A percentile compares a stretch with the other conserved stretches of the same genome.
These are phyloP conservation scores for Solanum pimpinellifolium DNA, from an alignment of 257 asterid genomes.

Conservation along the genomic window DNA sequence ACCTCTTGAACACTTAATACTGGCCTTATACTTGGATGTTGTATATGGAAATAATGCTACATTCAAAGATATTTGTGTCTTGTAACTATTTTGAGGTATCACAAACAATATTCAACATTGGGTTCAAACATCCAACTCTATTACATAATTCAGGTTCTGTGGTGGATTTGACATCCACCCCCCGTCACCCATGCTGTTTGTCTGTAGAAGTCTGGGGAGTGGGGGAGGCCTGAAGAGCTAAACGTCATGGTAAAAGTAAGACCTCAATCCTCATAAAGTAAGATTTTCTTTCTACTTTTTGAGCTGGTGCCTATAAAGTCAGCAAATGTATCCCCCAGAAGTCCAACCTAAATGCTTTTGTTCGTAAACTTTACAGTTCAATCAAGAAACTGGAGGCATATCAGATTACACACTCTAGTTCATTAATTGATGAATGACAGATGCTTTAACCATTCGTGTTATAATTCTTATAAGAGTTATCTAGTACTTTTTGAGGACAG, in stretches of 20 bases:
- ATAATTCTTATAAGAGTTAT: neutral
- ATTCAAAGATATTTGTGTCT: neutral
- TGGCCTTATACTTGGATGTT: neutral
- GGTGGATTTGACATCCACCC: neutral
- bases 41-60: neutral
- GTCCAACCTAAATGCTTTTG: neutral
- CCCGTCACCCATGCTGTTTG: neutral
- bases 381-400: neutral
- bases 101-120: neutral
- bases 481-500: neutral
- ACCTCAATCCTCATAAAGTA: neutral
- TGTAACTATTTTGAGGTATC: neutral
- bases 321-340: neutral
- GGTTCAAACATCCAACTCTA: neutral
- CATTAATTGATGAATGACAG: neutral
- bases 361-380: neutral
- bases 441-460: neutral
- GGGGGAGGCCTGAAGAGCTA: neutral
- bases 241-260: neutral
- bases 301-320: neutral
- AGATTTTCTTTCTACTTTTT: neutral
- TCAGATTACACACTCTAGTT: neutral
- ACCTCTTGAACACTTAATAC: neutral
- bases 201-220: neutral
- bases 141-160: neutral